Percentiles rank a stretch among this genome's conserved stretches.
Conservation (phyloP, 345 rosid species). For the Mangifera indica region DNA sequence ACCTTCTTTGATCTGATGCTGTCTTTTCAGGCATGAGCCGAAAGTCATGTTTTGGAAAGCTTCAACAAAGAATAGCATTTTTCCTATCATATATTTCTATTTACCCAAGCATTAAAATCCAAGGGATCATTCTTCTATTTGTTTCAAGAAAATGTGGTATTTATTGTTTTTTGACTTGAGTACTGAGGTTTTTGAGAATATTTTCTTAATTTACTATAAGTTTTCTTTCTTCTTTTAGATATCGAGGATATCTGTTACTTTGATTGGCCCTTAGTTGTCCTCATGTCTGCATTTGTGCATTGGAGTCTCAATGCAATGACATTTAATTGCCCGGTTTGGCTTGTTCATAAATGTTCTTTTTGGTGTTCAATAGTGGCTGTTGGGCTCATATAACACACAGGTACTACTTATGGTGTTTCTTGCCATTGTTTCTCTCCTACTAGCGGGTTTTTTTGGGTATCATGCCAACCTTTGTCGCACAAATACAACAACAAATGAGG, state of each 20-base stretch:
- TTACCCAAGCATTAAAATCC: background rate
- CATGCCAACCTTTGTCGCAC: constrained; percentile 72
- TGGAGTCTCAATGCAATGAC: background rate
- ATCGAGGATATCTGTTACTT: background rate
- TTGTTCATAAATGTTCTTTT: constrained; percentile 14
- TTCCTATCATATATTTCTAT: background rate
- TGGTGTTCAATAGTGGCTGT: constrained; percentile 67
- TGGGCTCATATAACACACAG: constrained; percentile 79
- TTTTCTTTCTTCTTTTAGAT: background rate
- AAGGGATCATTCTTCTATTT: background rate
- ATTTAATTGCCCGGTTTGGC: background rate
- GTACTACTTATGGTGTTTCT: constrained; percentile 86
- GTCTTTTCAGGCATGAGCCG: background rate
- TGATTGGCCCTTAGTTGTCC: background rate
- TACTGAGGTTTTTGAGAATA: background rate
- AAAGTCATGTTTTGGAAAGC: background rate
- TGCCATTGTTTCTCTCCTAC: constrained; percentile 66
- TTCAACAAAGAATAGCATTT: background rate
- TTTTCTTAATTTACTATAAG: background rate
- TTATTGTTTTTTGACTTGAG: background rate
- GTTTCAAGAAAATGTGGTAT: background rate
- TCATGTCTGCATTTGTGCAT: background rate
- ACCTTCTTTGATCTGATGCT: background rate
- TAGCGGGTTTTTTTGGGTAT: constrained; percentile 83
- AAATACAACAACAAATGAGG: constrained; percentile 96